Percentiles rank a stretch among this genome's conserved stretches.
These are phyloP conservation scores for Raphanus sativus DNA, from an alignment of 345 rosid genomes.

Conservation along the genomic window DNA sequence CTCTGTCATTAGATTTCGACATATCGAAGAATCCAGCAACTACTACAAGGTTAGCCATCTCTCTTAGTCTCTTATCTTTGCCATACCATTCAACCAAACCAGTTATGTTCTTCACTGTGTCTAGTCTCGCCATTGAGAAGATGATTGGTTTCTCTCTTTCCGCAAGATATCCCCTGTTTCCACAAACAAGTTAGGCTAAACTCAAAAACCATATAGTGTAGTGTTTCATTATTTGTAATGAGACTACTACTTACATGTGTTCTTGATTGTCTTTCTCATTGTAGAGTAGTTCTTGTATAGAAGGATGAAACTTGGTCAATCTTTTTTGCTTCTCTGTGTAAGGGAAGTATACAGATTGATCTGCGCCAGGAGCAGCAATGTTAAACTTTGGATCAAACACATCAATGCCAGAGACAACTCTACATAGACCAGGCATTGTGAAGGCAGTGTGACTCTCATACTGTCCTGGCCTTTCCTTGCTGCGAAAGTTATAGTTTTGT, in stretches of 20 bases:
- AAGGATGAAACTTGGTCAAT: conserved; percentile 58
- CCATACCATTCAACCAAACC: conserved; percentile 95
- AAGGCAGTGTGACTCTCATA: conserved; percentile 83
- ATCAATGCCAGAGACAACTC: conserved; percentile 86
- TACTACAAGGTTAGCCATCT: conserved; percentile 75
- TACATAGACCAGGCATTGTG: conserved; percentile 92
- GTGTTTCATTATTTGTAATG: neutral
- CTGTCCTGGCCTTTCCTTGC: conserved; percentile 80
- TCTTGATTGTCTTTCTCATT: conserved; percentile 59
- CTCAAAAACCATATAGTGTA: neutral
- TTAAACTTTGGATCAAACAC: conserved; percentile 94
- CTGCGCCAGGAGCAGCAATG: conserved; percentile 96
- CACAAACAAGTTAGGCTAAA: conserved; percentile 3
- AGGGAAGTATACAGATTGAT: conserved; percentile 89
- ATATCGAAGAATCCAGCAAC: conserved; percentile 92
- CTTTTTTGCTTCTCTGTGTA: conserved; percentile 54
- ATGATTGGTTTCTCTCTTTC: conserved; percentile 79
- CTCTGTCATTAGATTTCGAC: conserved; percentile 78
- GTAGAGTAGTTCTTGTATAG: conserved; percentile 74
- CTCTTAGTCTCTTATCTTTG: conserved; percentile 70
- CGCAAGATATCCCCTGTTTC: conserved; percentile 75
- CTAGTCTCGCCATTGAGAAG: conserved; percentile 97
- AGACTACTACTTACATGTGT: conserved; percentile 61
- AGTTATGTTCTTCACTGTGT: conserved; percentile 81
- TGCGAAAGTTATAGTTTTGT: conserved; percentile 25